Base-by-base conservation (phyloP, 352 stramenopile species). In the Aphanomyces cochlioides region DNA sequence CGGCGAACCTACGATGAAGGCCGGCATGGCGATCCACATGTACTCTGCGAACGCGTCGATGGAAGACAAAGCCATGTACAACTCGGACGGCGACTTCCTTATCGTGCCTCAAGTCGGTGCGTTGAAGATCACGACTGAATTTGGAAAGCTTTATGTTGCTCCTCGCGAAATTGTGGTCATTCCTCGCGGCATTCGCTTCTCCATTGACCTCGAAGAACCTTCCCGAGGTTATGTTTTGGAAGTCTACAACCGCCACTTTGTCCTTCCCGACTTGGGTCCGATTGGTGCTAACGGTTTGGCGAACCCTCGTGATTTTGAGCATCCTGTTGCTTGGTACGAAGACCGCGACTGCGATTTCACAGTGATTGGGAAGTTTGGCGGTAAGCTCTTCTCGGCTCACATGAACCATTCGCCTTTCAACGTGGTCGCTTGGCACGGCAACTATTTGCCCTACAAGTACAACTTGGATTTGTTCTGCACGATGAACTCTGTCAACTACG, bases 401-500 rank as follows among this genome's bases (percentile, higher is more conserved):
- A 90, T 91, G 75, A 59, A 71, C 8, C 94, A 97, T 61, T 98
- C 90, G 17, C 96, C 96, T 3, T 98, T 98, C 76, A 97, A 98
- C 72, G 96, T 99, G 3, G 95, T 99, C 13, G 96, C 96, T n/a
- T 99, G 94, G 94, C 96, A 98, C 73, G 96, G 96, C 45, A 99
- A 98, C 78, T 99, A 99, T 70, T 78, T 97, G 15, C 96, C 96
- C 39, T 99, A 95, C 91, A 99, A 98, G 76, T 99, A 99, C 87
- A 89, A 98, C 72, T 77, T 99, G 58, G 79, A 89, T 66, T 92
- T 96, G 64, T 99, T 99, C 72, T 97, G 88, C 77, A 96, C 84
- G 47, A 95, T 98, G 78, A 98, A 98, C 74, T 93, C 89, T 12
- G 95, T 99, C 43, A 97, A 82, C 67, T 98, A 94, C 69, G 96